These are phyloP conservation scores for Ogataea siamensis DNA, from an alignment of 805 yeast genomes.

Conservation along the genomic window DNA sequence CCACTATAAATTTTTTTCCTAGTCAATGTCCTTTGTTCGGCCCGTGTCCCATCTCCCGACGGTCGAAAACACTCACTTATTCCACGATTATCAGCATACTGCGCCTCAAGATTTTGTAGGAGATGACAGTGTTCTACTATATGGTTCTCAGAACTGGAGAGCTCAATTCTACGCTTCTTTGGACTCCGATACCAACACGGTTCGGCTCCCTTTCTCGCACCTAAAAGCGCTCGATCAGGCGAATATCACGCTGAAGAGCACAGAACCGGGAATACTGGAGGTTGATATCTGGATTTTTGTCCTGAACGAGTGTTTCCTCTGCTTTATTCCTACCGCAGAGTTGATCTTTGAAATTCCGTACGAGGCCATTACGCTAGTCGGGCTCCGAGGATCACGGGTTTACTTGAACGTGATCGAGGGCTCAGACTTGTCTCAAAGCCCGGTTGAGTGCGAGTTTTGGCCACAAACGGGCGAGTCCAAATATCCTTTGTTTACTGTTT, in stretches of 20 bases:
- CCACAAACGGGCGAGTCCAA: constrained; percentile 8
- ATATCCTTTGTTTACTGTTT: constrained; percentile 27
- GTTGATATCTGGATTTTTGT: constrained; percentile 26
- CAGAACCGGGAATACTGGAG: not conserved
- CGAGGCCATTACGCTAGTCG: constrained; percentile 20
- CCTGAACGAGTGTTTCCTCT: constrained; percentile 22
- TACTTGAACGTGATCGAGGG: constrained; percentile 14
- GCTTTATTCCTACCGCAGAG: constrained; percentile 17
- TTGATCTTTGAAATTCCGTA: constrained; percentile 24
- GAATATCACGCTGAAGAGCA: not conserved
- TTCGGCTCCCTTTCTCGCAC: constrained; percentile 14
- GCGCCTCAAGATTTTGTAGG: constrained; percentile 26
- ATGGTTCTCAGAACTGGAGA: constrained; percentile 20
- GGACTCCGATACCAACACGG: not conserved
- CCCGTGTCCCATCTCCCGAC: constrained; percentile 27
- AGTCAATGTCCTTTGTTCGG: constrained; percentile 13
- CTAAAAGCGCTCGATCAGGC: not conserved
- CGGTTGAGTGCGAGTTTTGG: constrained; percentile 17
- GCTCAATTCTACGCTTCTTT: constrained; percentile 13
- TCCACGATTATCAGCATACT: constrained; percentile 23
- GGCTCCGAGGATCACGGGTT: constrained; percentile 17
- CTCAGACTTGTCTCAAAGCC: constrained; percentile 3
- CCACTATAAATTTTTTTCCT: not conserved
- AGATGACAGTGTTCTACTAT: constrained; percentile 18
- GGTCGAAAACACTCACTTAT: constrained; percentile 30